These are phyloP conservation scores for Dicorynia guianensis DNA, from an alignment of 306 rosid genomes.

Conservation along the genomic window DNA sequence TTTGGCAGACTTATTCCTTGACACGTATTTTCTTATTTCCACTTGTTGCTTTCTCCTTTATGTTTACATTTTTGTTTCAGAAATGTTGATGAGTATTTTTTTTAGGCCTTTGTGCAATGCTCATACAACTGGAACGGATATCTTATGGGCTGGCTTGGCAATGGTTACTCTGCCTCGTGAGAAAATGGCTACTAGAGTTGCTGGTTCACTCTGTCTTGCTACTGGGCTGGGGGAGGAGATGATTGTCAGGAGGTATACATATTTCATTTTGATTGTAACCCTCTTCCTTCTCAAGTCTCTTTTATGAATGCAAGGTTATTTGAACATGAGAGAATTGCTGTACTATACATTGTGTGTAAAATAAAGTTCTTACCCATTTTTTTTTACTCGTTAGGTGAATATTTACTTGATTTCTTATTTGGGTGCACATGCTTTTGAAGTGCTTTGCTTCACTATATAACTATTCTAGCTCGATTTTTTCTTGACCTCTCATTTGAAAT, in stretches of 20 bases:
- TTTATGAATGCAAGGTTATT: not conserved
- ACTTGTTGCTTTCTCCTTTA: not conserved
- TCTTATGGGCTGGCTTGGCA: constrained; percentile 97
- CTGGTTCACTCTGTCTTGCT: constrained; percentile 94
- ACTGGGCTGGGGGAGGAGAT: constrained; percentile 95
- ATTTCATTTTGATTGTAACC: constrained; percentile 3
- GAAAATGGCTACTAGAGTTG: constrained; percentile 99
- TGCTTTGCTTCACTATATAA: too few relatives aligned
- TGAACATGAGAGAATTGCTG: not conserved
- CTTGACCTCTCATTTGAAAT: not conserved
- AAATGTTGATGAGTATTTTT: constrained; percentile 33
- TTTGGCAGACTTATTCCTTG: constrained; percentile 93
- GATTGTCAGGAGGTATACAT: constrained; percentile 82
- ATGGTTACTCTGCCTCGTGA: constrained; percentile 97
- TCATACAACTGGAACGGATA: constrained; percentile 97
- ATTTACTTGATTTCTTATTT: too few relatives aligned
- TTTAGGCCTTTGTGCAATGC: constrained; percentile 98
- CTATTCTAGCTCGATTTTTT: too few relatives aligned
- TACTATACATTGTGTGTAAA: not conserved
- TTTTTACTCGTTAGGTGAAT: not conserved
- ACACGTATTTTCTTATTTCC: constrained; percentile 62
- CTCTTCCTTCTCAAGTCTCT: not conserved
- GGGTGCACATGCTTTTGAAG: too few relatives aligned
- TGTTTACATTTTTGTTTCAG: not conserved
- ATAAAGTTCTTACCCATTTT: not conserved